phyloP scores from a whole-genome alignment of 1,284 basidiomycete species.

The Clitocybe nebularis region DNA sequence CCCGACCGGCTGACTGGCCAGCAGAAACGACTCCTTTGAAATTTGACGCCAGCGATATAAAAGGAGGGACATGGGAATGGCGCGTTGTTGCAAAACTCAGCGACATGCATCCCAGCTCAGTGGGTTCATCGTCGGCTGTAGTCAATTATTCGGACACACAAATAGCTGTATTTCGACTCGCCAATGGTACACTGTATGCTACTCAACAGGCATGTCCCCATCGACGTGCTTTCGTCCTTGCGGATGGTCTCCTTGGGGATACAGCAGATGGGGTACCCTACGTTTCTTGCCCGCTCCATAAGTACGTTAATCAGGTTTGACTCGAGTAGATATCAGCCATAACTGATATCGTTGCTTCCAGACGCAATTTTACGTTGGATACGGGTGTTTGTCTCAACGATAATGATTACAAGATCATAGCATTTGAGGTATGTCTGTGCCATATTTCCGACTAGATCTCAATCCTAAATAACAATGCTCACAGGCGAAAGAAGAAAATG shows the following conservation, averaged over 20 bases:
- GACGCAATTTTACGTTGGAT: conserved; percentile 3
- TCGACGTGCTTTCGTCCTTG: background rate
- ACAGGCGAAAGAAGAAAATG: conserved; percentile 6
- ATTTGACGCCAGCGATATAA: conserved; percentile 36
- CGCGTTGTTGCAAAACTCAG: conserved; percentile 43
- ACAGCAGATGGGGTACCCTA: background rate
- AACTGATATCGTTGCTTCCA: background rate
- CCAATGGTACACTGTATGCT: conserved; percentile 54
- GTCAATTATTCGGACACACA: conserved; percentile 73
- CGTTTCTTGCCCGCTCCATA: background rate
- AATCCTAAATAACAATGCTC: too few relatives aligned
- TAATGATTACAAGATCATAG: conserved; percentile 4
- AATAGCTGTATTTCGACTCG: conserved; percentile 51
- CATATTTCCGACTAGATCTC: background rate
- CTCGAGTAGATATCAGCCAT: background rate
- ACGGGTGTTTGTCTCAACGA: conserved; percentile 5
- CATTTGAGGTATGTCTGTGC: background rate
- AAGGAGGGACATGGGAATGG: conserved; percentile 50
- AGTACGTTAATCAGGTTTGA: background rate
- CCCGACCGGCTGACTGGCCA: conserved; percentile 69
- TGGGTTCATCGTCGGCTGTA: conserved; percentile 49
- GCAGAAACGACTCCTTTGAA: conserved; percentile 49
- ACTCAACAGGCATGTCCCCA: conserved; percentile 48
- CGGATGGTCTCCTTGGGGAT: background rate
- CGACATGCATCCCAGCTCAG: conserved; percentile 50